Conservation (phyloP, 768 basidiomycete genomes). For the Tubosaeta sp. region DNA sequence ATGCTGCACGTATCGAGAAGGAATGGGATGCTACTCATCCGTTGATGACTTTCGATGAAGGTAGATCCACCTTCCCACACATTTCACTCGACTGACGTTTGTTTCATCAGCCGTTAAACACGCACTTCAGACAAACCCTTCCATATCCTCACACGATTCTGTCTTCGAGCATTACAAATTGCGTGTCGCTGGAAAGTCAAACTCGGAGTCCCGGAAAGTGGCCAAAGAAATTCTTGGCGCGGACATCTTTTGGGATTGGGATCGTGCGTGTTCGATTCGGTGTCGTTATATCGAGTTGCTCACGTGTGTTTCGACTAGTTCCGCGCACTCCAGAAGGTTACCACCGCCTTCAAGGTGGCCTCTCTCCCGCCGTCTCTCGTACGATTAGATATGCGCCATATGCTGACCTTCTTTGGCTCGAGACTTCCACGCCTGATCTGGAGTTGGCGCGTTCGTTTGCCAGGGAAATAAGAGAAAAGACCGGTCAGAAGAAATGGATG, state of each 20-base stretch:
- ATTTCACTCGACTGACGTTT: neutral
- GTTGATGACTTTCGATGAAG: conserved; percentile 82
- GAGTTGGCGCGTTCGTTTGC: conserved; percentile 77
- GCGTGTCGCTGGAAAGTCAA: conserved; percentile 62
- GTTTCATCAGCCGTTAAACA: conserved; percentile 19
- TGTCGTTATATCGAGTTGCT: neutral
- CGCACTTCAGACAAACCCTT: conserved; percentile 17
- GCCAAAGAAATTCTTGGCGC: conserved; percentile 66
- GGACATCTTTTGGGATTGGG: conserved; percentile 85
- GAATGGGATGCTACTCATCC: conserved; percentile 68
- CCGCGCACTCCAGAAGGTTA: conserved; percentile 90
- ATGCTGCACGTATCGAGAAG: conserved; percentile 69
- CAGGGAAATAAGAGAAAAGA: conserved; percentile 62
- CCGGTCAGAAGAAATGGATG: conserved; percentile 66
- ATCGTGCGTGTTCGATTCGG: conserved; percentile 48
- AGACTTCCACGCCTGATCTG: conserved; percentile 86
- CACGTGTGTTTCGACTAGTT: conserved; percentile 38
- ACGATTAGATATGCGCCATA: conserved; percentile 78
- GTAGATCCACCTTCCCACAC: conserved; percentile 54
- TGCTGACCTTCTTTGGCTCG: conserved; percentile 89
- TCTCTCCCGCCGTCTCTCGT: conserved; percentile 79
- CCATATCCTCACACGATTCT: conserved; percentile 32
- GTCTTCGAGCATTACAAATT: conserved; percentile 57
- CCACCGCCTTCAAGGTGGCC: conserved; percentile 80
- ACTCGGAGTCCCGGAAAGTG: conserved; percentile 62